A percentile compares a stretch with the other conserved stretches of the same genome.
phyloP scores from a whole-genome alignment of 2,329 filamentous ascomycete genomes.

The Anisogramma anomala region DNA sequence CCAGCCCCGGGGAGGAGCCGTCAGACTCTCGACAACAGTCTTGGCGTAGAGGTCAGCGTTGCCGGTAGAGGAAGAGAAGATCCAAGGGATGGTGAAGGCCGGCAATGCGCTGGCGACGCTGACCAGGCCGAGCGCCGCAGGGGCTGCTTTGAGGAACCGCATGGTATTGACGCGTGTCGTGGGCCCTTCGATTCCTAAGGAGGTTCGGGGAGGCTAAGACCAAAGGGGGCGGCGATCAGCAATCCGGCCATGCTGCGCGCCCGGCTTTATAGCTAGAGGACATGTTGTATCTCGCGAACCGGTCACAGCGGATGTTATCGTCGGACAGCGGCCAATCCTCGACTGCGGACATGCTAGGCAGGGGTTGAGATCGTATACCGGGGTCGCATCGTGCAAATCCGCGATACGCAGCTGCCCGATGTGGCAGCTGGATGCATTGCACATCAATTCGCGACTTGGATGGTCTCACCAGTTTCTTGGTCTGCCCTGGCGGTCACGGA shows the following conservation, averaged over 20 bases:
- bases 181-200: background rate
- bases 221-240: background rate
- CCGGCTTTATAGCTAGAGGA: background rate
- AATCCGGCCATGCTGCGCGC: background rate
- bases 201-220: background rate
- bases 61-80: background rate
- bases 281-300: background rate
- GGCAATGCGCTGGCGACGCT: constrained; percentile 4
- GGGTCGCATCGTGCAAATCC: background rate
- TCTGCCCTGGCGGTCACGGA: background rate
- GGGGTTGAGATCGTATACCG: background rate
- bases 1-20: constrained; percentile 11
- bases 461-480: background rate
- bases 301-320: background rate
- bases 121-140: constrained; percentile 6
- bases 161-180: background rate
- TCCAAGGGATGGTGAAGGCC: background rate
- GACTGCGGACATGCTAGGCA: background rate
- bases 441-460: background rate
- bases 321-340: background rate
- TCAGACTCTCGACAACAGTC: constrained; percentile 7
- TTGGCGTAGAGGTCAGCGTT: background rate
- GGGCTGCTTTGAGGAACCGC: constrained; percentile 5
- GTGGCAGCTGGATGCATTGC: background rate
- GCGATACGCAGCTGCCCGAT: constrained; percentile 1